Conservation (phyloP, 331 rosid species). For the Quercus phellos region DNA sequence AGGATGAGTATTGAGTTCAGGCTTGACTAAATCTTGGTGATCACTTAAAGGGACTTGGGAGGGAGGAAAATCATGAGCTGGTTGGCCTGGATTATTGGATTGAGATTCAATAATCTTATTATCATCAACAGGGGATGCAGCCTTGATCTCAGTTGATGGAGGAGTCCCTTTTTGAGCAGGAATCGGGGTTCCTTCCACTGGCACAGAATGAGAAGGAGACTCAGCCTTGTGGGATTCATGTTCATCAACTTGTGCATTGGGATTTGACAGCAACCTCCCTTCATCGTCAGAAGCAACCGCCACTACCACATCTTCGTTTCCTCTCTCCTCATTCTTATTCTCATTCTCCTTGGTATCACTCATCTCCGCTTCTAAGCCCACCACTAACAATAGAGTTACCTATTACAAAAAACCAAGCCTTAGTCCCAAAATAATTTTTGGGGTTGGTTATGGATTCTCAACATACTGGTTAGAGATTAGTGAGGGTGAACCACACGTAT, state of each 20-base stretch:
- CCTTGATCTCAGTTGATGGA: too few species aligned
- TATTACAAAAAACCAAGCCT: too few species aligned
- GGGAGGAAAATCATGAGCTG: constrained; percentile 20
- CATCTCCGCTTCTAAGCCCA: constrained; percentile 43
- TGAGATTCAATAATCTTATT: constrained; percentile 15
- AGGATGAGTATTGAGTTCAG: constrained; percentile 23
- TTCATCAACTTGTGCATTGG: constrained; percentile 13
- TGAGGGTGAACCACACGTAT: too few species aligned
- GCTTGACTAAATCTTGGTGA: constrained; percentile 25
- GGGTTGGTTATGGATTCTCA: too few species aligned
- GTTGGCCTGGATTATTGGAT: constrained; percentile 17
- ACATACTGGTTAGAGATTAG: too few species aligned
- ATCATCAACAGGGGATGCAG: background rate
- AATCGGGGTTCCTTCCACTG: constrained; percentile 21
- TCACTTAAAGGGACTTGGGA: constrained; percentile 22
- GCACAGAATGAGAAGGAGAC: constrained; percentile 13
- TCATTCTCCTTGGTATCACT: constrained; percentile 46
- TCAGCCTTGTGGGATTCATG: constrained; percentile 25
- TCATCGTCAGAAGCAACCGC: background rate
- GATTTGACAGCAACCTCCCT: background rate
- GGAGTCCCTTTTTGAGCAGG: constrained; percentile 23
- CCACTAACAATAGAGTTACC: background rate
- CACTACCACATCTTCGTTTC: constrained; percentile 18
- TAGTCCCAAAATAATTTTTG: too few species aligned
- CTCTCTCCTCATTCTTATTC: constrained; percentile 35